Evolutionary conservation across 2,329 filamentous ascomycete genomes (phyloP).

Genomic region (Davidsoniella australis): DNA sequence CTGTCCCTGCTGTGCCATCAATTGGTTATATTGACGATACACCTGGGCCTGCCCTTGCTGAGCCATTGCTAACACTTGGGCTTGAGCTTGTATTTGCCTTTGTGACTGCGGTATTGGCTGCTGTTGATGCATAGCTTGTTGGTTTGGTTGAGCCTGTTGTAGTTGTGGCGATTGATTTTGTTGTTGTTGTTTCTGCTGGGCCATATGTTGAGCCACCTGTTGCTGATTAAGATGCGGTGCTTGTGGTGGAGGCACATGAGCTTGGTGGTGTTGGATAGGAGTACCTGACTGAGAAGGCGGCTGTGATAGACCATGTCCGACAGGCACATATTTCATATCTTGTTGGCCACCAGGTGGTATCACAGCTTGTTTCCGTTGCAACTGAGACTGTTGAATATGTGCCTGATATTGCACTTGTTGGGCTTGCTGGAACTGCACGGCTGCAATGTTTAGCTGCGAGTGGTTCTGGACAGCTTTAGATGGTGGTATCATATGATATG

Average conservation of each 20-base stretch:
- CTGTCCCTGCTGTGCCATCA: slow-evolving; percentile 16
- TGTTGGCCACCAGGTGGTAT: background rate
- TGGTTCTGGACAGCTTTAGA: background rate
- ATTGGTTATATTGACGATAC: slow-evolving; percentile 14
- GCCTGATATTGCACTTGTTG: slow-evolving; percentile 4
- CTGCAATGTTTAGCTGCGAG: background rate
- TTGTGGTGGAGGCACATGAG: slow-evolving; percentile 15
- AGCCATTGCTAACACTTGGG: background rate
- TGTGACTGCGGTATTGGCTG: background rate
- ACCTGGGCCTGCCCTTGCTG: slow-evolving; percentile 10
- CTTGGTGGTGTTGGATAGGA: background rate
- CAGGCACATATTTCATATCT: background rate
- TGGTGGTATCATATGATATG: slow-evolving; percentile 1
- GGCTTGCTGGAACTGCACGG: slow-evolving; percentile 2
- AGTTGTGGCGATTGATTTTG: slow-evolving; percentile 14
- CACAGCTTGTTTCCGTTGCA: background rate
- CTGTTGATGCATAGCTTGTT: background rate
- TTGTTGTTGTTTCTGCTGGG: background rate
- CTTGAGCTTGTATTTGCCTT: background rate
- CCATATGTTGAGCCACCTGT: slow-evolving; percentile 14
- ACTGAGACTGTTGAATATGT: background rate
- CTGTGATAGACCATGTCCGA: background rate
- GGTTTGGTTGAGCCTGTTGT: slow-evolving; percentile 9
- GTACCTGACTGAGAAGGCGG: background rate
- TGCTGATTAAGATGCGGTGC: slow-evolving; percentile 14